Percentiles rank a stretch among this genome's conserved stretches.
Conservation (phyloP, 805 yeast species). For the Starmera dryadoides region DNA sequence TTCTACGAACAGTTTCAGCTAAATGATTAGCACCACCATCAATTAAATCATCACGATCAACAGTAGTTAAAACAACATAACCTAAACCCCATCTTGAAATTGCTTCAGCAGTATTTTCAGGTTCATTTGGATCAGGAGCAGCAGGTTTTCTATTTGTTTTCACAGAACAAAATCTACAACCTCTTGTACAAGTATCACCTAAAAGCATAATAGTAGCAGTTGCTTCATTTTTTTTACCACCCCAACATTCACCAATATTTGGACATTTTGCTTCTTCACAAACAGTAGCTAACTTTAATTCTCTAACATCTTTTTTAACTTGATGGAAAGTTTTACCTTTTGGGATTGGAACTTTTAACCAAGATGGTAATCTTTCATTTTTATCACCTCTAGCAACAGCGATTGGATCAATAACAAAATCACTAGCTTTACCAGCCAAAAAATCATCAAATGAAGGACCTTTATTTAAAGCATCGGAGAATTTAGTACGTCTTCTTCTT, state of each 20-base stretch:
- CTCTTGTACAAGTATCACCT: slow-evolving; percentile 99
- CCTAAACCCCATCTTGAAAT: slow-evolving; percentile 97
- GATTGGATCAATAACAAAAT: slow-evolving; percentile 61
- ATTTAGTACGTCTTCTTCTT: slow-evolving; percentile 48
- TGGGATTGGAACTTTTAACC: slow-evolving; percentile 97
- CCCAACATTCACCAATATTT: slow-evolving; percentile 99
- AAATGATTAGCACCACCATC: slow-evolving; percentile 95
- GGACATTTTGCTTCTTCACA: slow-evolving; percentile 99
- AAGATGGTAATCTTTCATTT: slow-evolving; percentile 70
- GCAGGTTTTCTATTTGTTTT: slow-evolving; percentile 86
- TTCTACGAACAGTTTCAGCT: slow-evolving; percentile 76
- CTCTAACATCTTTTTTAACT: slow-evolving; percentile 80
- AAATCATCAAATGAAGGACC: slow-evolving; percentile 97
- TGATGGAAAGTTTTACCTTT: slow-evolving; percentile 80
- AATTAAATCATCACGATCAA: slow-evolving; percentile 87
- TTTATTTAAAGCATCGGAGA: slow-evolving; percentile 61
- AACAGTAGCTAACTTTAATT: slow-evolving; percentile 85
- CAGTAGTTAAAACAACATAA: slow-evolving; percentile 94
- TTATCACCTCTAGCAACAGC: slow-evolving; percentile 65
- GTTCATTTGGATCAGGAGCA: slow-evolving; percentile 91
- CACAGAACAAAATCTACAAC: slow-evolving; percentile 97
- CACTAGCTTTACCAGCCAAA: slow-evolving; percentile 71
- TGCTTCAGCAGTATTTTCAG: slow-evolving; percentile 96
- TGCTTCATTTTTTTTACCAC: slow-evolving; percentile 86
- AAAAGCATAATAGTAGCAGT: slow-evolving; percentile 96